Evolutionary conservation across 495 filamentous ascomycete species (phyloP).

Genomic region (Wilcoxina mikolae): DNA sequence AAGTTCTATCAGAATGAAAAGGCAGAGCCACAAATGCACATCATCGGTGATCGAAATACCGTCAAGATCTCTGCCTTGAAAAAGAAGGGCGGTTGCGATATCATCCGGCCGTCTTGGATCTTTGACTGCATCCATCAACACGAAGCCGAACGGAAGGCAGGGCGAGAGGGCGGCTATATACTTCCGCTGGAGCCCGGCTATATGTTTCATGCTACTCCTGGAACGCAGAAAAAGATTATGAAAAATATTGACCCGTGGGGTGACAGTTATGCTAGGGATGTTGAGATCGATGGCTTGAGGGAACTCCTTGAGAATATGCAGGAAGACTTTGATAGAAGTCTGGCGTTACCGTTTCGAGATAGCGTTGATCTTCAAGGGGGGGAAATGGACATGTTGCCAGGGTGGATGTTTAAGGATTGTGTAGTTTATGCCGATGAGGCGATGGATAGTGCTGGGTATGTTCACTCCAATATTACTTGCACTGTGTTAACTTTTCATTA

Average conservation of each 20-base stretch:
- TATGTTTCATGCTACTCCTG: slow-evolving; percentile 30
- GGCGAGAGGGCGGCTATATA: slow-evolving; percentile 25
- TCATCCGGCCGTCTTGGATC: slow-evolving; percentile 71
- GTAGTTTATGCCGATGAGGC: slow-evolving; percentile 41
- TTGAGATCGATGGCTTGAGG: slow-evolving; percentile 49
- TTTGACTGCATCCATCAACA: slow-evolving; percentile 48
- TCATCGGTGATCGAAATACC: slow-evolving; percentile 68
- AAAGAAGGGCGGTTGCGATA: slow-evolving; percentile 50
- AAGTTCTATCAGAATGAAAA: slow-evolving; percentile 58
- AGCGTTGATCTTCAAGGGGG: slow-evolving; percentile 23
- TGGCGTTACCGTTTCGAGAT: neutral
- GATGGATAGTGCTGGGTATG: too few relatives aligned
- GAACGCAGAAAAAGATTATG: slow-evolving; percentile 34
- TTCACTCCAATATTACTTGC: too few relatives aligned
- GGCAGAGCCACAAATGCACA: slow-evolving; percentile 44
- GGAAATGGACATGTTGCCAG: slow-evolving; percentile 31
- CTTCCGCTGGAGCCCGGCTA: slow-evolving; percentile 14
- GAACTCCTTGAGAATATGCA: slow-evolving; percentile 40
- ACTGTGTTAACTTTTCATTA: neutral
- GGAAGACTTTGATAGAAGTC: neutral
- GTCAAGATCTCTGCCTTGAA: slow-evolving; percentile 75
- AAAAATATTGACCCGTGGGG: slow-evolving; percentile 56
- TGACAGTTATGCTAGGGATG: slow-evolving; percentile 71
- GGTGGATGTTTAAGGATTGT: slow-evolving; percentile 54
- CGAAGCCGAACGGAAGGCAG: slow-evolving; percentile 24